Percentiles rank a stretch among this genome's conserved stretches.
Evolutionary conservation across 129 eudicot genomes (phyloP).

Genomic region (Helianthus annuus): DNA sequence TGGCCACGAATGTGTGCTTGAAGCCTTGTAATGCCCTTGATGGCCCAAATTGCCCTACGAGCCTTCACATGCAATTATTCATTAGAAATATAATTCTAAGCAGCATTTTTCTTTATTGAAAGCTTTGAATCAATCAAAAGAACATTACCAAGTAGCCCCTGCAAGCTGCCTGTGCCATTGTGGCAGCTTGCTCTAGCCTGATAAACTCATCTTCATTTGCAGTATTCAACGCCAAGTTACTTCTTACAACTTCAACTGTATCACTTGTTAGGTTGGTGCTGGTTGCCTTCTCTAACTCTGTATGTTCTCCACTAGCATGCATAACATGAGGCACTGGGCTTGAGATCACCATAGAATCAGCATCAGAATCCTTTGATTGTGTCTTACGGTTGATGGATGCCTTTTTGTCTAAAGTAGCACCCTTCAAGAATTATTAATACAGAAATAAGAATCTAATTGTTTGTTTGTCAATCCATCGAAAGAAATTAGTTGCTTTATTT

Average conservation of each 20-base stretch:
- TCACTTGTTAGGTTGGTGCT: constrained; percentile 35
- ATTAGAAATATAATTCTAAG: not conserved
- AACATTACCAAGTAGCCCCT: constrained; percentile 88
- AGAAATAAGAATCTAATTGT: constrained; percentile 25
- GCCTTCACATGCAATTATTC: constrained; percentile 57
- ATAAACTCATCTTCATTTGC: constrained; percentile 48
- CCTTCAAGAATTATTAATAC: constrained; percentile 43
- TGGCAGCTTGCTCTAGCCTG: constrained; percentile 70
- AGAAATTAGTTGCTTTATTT: not conserved
- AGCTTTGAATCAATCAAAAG: constrained; percentile 10
- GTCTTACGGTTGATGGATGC: constrained; percentile 42
- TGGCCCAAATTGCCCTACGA: constrained; percentile 78
- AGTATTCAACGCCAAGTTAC: constrained; percentile 14
- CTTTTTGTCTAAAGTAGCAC: constrained; percentile 47
- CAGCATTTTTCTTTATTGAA: not conserved
- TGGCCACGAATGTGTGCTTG: constrained; percentile 89
- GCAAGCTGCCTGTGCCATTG: constrained; percentile 83
- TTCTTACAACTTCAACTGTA: constrained; percentile 37
- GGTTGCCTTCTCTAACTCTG: constrained; percentile 39
- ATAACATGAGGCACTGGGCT: constrained; percentile 41
- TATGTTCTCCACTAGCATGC: constrained; percentile 31
- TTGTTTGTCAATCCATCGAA: not conserved
- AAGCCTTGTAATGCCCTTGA: constrained; percentile 77
- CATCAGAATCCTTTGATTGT: constrained; percentile 41
- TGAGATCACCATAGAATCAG: constrained; percentile 49